Base-by-base conservation (phyloP, 2,329 filamentous ascomycete species). In the Fonsecaea monophora region DNA sequence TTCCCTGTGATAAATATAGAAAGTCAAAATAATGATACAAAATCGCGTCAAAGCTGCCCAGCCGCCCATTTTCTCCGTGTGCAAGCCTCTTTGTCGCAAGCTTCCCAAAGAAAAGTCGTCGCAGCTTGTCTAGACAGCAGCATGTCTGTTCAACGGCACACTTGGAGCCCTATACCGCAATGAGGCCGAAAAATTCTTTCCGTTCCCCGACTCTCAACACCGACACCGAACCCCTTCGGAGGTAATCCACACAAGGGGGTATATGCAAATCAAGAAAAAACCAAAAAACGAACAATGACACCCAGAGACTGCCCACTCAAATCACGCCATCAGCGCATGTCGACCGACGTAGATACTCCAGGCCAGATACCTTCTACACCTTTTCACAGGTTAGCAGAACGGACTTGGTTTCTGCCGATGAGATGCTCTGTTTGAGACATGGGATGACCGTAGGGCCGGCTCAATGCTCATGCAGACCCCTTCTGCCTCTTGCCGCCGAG, bases 401-500 rank as follows among this genome's bases (percentile, higher is more conserved):
- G 5, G 45, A 18, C 18, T 50, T 9, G 7, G 4, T 38, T 25
- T 50, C 18, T 50, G 18, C 10, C 45, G 13, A 25, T 6, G 45
- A 12, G 45, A 25, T 6, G 18, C 21, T 21, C 45, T 50, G 4
- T 25, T 42, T 25, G 7, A 50, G 8, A 42, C 38, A n/a, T 53
- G 48, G 48, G 9, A 25, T 18, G 30, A 7, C 30, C 53, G 30
- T 9, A 34, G 10, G 6, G 34, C 15, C 2, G 25, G 25, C 34
- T 37, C 4, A 21, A 30, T 10, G 15, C 45, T 60, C 59, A 68
- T 50, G 60, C 60, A 42, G 78, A 81, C 37, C 34, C 64, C 71
- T 83, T 83, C 71, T 83, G 81, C 69, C 81, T 76, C 70, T 83
- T 83, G 9, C 77, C 78, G 35, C 78, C 77, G 35, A 82, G 78